phyloP scores from a whole-genome alignment of 1,139 yeast genomes.

The Hemisphaericaspora xylanilytica region DNA sequence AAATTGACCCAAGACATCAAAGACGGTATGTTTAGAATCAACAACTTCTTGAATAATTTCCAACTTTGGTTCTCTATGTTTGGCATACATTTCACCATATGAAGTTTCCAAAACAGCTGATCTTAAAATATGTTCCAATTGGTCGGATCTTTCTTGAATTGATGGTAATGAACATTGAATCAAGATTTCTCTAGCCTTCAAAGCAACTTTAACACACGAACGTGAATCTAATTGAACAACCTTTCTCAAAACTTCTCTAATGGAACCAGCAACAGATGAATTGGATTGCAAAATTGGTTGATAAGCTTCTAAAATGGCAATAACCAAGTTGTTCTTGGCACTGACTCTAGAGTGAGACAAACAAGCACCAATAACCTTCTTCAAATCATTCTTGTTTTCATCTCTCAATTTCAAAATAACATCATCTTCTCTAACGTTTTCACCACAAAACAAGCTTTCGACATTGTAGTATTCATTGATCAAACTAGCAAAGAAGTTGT shows the following conservation, averaged over 20 bases:
- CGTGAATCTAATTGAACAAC: conserved; percentile 88
- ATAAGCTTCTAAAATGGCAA: conserved; percentile 80
- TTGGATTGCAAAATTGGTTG: conserved; percentile 70
- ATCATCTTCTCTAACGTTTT: conserved; percentile 77
- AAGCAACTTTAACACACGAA: conserved; percentile 89
- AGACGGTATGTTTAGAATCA: conserved; percentile 93
- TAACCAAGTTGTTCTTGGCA: conserved; percentile 84
- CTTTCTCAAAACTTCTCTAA: conserved; percentile 69
- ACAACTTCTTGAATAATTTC: conserved; percentile 84
- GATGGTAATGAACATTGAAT: conserved; percentile 97
- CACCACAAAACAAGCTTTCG: conserved; percentile 75
- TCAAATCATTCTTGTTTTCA: conserved; percentile 73
- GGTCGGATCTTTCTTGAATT: conserved; percentile 92
- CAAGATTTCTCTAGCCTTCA: conserved; percentile 92
- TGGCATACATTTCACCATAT: conserved; percentile 78
- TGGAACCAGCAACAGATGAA: conserved; percentile 65
- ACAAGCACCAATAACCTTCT: conserved; percentile 66
- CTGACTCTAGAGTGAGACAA: conserved; percentile 92
- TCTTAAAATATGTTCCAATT: conserved; percentile 90
- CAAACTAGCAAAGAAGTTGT: conserved; percentile 64
- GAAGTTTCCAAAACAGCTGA: conserved; percentile 86
- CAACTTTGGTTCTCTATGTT: conserved; percentile 79
- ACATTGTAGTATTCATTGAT: conserved; percentile 71
- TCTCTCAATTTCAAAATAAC: conserved; percentile 85
- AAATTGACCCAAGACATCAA: conserved; percentile 92